Percentiles rank a stretch among this genome's conserved stretches.
phyloP scores from a whole-genome alignment of 1,284 basidiomycete species.

The Pyrrhoderma lamaoense region DNA sequence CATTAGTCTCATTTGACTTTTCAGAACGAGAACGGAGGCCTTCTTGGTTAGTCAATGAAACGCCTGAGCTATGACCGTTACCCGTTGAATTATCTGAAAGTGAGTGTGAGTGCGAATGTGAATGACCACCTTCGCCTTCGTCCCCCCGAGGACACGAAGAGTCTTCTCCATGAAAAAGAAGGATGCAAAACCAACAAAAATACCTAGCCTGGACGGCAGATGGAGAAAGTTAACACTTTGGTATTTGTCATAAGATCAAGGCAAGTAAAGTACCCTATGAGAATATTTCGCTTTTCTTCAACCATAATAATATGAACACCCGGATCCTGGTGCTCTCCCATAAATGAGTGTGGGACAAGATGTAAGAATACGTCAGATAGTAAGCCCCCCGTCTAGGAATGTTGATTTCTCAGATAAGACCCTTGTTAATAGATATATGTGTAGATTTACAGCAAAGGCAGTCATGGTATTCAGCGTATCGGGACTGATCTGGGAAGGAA shows the following conservation, averaged over 20 bases:
- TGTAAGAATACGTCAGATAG: constrained; percentile 88
- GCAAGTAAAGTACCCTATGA: constrained; percentile 66
- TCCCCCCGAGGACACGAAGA: constrained; percentile 70
- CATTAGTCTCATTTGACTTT: constrained; percentile 14
- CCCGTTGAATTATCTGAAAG: constrained; percentile 23
- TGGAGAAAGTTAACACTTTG: constrained; percentile 7
- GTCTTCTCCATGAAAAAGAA: constrained; percentile 92
- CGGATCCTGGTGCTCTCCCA: constrained; percentile 72
- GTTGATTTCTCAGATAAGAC: constrained; percentile 19
- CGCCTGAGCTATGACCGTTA: constrained; percentile 32
- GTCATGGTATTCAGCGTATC: constrained; percentile 88
- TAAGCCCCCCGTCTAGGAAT: constrained; percentile 71
- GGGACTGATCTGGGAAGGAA: constrained; percentile 75
- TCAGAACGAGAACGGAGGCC: constrained; percentile 32
- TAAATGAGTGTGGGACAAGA: constrained; percentile 82
- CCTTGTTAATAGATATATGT: background rate
- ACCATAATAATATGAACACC: constrained; percentile 71
- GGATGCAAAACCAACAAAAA: constrained; percentile 77
- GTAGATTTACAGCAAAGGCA: constrained; percentile 61
- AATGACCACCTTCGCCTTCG: constrained; percentile 40
- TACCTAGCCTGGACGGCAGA: constrained; percentile 48
- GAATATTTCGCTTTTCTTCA: constrained; percentile 83
- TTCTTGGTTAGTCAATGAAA: constrained; percentile 28
- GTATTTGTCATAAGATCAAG: constrained; percentile 1
- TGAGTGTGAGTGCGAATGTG: constrained; percentile 47